Evolutionary conservation across 257 asterid species (phyloP).

Genomic region (Parsonsia alboflavescens): DNA sequence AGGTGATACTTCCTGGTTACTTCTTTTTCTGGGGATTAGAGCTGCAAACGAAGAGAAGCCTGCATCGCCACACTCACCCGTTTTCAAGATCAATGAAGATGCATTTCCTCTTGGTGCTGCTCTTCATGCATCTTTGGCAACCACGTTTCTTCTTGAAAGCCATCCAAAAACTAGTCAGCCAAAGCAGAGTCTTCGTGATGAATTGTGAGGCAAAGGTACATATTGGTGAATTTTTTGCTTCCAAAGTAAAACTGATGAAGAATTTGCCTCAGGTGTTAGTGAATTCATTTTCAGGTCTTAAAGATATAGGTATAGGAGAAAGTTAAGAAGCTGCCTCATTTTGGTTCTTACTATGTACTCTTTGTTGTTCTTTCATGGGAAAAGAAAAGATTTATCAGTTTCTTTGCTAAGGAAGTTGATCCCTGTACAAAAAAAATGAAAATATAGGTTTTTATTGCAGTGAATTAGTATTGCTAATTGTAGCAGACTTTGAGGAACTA

Average conservation of each 20-base stretch:
- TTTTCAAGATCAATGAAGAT: conserved; percentile 57
- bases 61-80: conserved; percentile 58
- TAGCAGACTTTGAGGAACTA: not conserved
- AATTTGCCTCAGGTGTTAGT: no score
- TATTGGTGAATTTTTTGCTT: conserved; percentile 12
- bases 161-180: conserved; percentile 19
- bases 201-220: conserved; percentile 35
- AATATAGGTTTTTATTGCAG: not conserved
- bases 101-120: no score
- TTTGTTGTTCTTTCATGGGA: no score
- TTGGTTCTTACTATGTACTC: not conserved
- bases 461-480: not conserved
- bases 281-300: no score
- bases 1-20: conserved; percentile 75
- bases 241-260: no score
- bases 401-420: not conserved
- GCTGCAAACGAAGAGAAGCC: conserved; percentile 38
- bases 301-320: not conserved
- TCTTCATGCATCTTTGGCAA: conserved; percentile 80
- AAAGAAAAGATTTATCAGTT: no score
- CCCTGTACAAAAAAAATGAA: not conserved
- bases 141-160: conserved; percentile 45
- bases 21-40: conserved; percentile 63
- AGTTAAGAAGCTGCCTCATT: not conserved
- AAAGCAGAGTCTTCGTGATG: conserved; percentile 40